phyloP scores from a whole-genome alignment of 495 filamentous ascomycete genomes.

The Podospora anserina region DNA sequence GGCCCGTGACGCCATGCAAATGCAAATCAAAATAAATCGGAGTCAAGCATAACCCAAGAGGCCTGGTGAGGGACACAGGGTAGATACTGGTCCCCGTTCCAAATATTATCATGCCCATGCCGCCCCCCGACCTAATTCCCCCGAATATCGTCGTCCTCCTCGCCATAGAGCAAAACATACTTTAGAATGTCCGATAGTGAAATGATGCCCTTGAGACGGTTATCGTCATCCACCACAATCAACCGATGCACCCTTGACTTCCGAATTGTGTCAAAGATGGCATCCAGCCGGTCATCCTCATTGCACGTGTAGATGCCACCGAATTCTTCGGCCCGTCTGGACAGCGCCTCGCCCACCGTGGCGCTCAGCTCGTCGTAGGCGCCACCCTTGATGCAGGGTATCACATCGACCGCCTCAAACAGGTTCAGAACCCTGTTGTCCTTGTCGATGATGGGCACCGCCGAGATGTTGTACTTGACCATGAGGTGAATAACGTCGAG shows the following conservation, averaged over 20 bases:
- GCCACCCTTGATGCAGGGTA: conserved; percentile 90
- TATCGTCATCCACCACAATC: conserved; percentile 86
- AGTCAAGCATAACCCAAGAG: conserved; percentile 6
- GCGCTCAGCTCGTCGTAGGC: conserved; percentile 86
- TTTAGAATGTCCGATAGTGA: conserved; percentile 96
- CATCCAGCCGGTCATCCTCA: conserved; percentile 84
- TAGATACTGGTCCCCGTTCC: not conserved
- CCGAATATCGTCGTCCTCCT: conserved; percentile 55
- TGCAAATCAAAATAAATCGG: conserved; percentile 24
- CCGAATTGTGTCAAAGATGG: conserved; percentile 95
- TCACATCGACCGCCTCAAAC: conserved; percentile 97
- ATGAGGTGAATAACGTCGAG: conserved; percentile 95
- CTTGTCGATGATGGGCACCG: conserved; percentile 86
- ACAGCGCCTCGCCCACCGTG: conserved; percentile 83
- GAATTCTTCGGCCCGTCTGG: conserved; percentile 86
- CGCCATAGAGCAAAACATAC: conserved; percentile 86
- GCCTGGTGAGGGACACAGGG: not conserved
- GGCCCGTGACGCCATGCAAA: conserved; percentile 32
- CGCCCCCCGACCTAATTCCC: conserved; percentile 16
- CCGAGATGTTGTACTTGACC: conserved; percentile 89
- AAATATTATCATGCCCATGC: not conserved
- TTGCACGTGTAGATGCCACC: conserved; percentile 95
- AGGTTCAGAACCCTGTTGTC: conserved; percentile 86
- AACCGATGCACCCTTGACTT: conserved; percentile 90
- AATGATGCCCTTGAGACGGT: conserved; percentile 80